Conservation (phyloP, 2,329 filamentous ascomycete genomes). For the Corynespora cassiicola region DNA sequence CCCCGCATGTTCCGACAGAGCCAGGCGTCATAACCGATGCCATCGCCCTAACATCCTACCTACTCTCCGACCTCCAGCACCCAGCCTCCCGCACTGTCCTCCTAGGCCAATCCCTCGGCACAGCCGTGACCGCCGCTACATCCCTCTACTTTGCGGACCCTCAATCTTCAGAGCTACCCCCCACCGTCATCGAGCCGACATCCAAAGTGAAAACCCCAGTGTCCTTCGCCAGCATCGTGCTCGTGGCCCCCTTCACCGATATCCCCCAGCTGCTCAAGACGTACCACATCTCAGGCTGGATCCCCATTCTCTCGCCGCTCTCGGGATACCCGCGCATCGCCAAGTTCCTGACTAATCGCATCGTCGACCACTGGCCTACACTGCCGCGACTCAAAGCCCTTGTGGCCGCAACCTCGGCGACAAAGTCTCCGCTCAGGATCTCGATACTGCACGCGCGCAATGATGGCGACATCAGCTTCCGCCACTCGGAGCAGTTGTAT, state of each 20-base stretch:
- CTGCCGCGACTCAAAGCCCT: conserved; percentile 68
- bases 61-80: conserved; percentile 68
- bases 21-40: conserved; percentile 82
- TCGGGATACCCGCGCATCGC: conserved; percentile 70
- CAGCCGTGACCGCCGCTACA: conserved; percentile 78
- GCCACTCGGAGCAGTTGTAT: conserved; percentile 59
- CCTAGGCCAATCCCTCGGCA: conserved; percentile 87
- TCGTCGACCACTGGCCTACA: conserved; percentile 85
- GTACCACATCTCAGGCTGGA: conserved; percentile 78
- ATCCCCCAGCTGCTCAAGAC: conserved; percentile 75
- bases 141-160: conserved; percentile 70
- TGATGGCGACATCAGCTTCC: conserved; percentile 82
- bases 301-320: conserved; percentile 82
- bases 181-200: conserved; percentile 12
- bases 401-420: conserved; percentile 50
- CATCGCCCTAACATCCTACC: conserved; percentile 74
- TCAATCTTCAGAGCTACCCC: conserved; percentile 21
- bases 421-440: conserved; percentile 59
- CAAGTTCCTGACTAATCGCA: conserved; percentile 64
- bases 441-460: conserved; percentile 80
- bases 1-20: conserved; percentile 68
- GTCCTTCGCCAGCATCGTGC: conserved; percentile 79
- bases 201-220: conserved; percentile 30
- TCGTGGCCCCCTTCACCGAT: conserved; percentile 81
- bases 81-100: conserved; percentile 76